These are phyloP conservation scores for Primulina eburnea DNA, from an alignment of 257 asterid genomes.

Conservation along the genomic window DNA sequence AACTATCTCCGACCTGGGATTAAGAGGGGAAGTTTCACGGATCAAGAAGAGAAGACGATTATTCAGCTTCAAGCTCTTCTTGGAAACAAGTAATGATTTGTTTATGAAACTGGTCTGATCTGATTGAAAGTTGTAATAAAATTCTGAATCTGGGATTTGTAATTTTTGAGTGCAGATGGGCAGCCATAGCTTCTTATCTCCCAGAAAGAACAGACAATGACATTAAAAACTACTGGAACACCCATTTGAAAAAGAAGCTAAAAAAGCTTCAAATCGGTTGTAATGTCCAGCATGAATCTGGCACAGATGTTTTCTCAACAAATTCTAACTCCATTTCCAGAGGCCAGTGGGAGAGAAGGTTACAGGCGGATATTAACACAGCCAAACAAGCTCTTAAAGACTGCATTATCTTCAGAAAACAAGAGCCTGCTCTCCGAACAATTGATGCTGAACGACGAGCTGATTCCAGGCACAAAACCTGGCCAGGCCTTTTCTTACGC, in stretches of 20 bases:
- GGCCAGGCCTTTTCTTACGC: constrained; percentile 42
- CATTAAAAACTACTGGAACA: constrained; percentile 90
- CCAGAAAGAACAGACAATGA: constrained; percentile 98
- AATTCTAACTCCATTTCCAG: constrained; percentile 39
- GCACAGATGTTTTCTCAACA: constrained; percentile 16
- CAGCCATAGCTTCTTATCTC: constrained; percentile 94
- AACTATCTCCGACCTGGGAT: constrained; percentile 94
- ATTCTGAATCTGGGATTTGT: neutral
- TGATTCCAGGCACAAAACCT: constrained; percentile 8
- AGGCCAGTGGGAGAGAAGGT: constrained; percentile 92
- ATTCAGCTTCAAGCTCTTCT: constrained; percentile 92
- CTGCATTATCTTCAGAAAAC: constrained; percentile 53
- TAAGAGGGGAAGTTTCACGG: constrained; percentile 76
- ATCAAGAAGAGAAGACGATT: constrained; percentile 85
- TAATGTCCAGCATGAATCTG: constrained; percentile 3
- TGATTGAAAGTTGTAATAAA: too few species aligned
- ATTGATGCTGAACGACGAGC: neutral
- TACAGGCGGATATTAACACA: constrained; percentile 69
- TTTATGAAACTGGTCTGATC: neutral
- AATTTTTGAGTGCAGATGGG: constrained; percentile 63
- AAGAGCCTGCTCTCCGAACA: constrained; percentile 11
- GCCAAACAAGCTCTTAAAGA: constrained; percentile 90
- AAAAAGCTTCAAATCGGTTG: constrained; percentile 40
- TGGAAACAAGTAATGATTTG: constrained; percentile 75
- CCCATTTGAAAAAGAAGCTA: constrained; percentile 86